Evolutionary conservation across 176 grass and related monocot genomes (phyloP).

Genomic region (Stipa capillata): DNA sequence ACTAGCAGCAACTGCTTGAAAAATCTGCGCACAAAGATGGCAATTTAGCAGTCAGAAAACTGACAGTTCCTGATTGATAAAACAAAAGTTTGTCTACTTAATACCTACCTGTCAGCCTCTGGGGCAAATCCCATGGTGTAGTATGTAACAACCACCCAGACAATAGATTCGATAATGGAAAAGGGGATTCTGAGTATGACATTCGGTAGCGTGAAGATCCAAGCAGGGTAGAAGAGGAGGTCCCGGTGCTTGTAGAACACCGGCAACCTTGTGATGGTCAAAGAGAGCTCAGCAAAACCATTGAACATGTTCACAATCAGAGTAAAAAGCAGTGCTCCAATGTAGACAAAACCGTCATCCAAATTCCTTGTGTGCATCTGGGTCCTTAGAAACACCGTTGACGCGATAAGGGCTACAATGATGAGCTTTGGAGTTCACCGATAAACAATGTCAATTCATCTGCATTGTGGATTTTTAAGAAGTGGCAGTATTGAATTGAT

Average conservation of each 20-base stretch:
- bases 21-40: constrained; percentile 54
- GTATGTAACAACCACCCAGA: constrained; percentile 82
- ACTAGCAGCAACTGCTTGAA: constrained; percentile 95
- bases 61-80: not conserved
- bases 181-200: constrained; percentile 75
- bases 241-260: constrained; percentile 99
- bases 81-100: not conserved
- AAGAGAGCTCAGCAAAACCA: constrained; percentile 86
- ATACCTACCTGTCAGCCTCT: constrained; percentile 71
- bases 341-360: constrained; percentile 67
- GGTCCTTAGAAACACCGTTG: constrained; percentile 68
- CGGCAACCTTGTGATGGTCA: constrained; percentile 75
- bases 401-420: constrained; percentile 57
- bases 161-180: constrained; percentile 74
- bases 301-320: constrained; percentile 97
- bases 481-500: not conserved
- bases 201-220: constrained; percentile 82
- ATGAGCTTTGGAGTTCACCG: constrained; percentile 44
- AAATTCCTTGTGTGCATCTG: constrained; percentile 61
- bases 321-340: constrained; percentile 75
- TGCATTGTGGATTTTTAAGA: not conserved
- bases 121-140: constrained; percentile 85
- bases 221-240: constrained; percentile 93
- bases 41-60: not conserved
- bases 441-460: not conserved